Evolutionary conservation across 129 eudicot genomes (phyloP), one percentile per base, ranked within the genome.

Genomic region (Artemisia tridentata): DNA sequence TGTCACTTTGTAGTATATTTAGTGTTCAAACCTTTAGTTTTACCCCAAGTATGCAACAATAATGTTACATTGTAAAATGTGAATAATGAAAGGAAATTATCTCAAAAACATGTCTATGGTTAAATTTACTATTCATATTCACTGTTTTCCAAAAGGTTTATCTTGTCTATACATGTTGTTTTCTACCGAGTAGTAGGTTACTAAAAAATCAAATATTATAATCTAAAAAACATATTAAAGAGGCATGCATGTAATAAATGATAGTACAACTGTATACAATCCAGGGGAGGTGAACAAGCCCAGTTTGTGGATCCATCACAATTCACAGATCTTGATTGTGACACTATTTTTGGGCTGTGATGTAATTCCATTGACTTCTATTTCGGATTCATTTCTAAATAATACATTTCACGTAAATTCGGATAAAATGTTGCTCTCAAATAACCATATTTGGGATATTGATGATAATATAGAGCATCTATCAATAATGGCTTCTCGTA

Each of bases 281-380:
- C 43, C 20, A 50, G 57, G 10, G 20, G 52, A 31, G 51, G 34
- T 73, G 18, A 73, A 62, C 61, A 73, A 14, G 63, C 23, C 54
- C 29, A 63, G 21, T 19, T 69, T 15, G 80, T 69, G 60, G 69
- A 68, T 27, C 80, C 63, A 68, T 75, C 80, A 76, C 20, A 48
- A 49, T 57, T 75, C 69, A 76, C 20, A 48, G 34, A 48, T 68
- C 54, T 10, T 63, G 74, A 76, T 48, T 58, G 68, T 21, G 69
- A 76, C 68, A 57, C 61, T 45, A 2, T 23, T 45, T 16, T 58
- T 47, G 25, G 61, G 29, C 13, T 55, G 14, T 75, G 73, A 75
- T 65, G 65, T 65, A 58, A 55, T 57, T 67, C 38, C 55, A 59
- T 76, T 50, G 80, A 59, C 80, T 76, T 76, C 29, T 27, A 68